phyloP scores from a whole-genome alignment of 2,329 filamentous ascomycete species.

The Arachnomyces sp. region DNA sequence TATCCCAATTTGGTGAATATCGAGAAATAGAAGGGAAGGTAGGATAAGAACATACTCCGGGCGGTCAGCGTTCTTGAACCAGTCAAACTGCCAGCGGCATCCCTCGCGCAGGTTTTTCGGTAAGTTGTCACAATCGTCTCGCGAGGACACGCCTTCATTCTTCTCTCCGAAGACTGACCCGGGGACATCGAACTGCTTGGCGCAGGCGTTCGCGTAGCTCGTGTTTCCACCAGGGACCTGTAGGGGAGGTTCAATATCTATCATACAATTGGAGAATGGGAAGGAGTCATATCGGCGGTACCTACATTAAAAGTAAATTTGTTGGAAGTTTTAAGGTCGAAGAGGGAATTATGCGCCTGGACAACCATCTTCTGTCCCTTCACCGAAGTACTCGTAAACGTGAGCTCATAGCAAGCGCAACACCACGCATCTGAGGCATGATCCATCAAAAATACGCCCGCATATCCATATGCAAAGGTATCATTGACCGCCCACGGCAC shows the following conservation, averaged over 20 bases:
- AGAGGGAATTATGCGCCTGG: not conserved
- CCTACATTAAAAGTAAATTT: not conserved
- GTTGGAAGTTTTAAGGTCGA: not conserved
- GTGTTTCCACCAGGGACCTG: constrained; percentile 3
- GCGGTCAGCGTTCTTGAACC: not conserved
- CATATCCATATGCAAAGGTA: constrained; percentile 1
- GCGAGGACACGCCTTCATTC: not conserved
- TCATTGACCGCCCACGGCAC: constrained; percentile 1
- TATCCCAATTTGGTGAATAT: not conserved
- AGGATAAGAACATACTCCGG: not conserved
- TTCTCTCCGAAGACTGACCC: not conserved
- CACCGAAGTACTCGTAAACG: not conserved
- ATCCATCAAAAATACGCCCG: not conserved
- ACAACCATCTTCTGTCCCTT: constrained; percentile 4
- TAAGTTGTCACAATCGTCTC: not conserved
- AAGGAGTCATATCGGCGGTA: no score
- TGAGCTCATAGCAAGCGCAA: constrained; percentile 2
- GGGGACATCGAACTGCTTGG: not conserved
- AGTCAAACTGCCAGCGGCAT: constrained; percentile 2
- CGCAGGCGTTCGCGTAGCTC: not conserved
- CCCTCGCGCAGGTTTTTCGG: not conserved
- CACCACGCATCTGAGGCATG: constrained; percentile 1
- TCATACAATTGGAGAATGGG: no score
- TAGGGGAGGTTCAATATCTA: no score
- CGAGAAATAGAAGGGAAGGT: not conserved